Base-by-base conservation (phyloP, 305 asterid genomes). In the Solanum hybrid region DNA sequence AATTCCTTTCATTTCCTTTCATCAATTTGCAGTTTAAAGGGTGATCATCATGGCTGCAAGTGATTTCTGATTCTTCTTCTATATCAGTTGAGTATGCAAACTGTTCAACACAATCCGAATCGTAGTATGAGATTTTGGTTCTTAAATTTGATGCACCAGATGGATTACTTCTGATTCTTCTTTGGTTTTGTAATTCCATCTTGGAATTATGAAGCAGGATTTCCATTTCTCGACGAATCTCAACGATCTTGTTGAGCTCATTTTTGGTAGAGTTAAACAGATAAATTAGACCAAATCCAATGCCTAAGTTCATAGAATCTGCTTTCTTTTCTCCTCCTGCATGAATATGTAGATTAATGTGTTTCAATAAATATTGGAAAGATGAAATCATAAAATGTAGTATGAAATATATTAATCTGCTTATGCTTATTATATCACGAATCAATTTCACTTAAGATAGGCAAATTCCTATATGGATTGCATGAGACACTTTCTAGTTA, bases 221-320 rank as follows among this genome's bases (percentile, higher is more conserved):
- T 90, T 95, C 95, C 81, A 92, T 90, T 88, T 93, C 90, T 27
- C 81, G 90, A 88, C 93, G 93, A 91, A 94, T 84, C 86, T 92
- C 94, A 51, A 87, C 91, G 90, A 93, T 89, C 90, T 95, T 92
- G 93, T 91, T 93, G 1, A 95, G 91, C 90, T 95, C 98, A 88
- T 87, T 89, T 86, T 92, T 92, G 73, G 92, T 91, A 20, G 93
- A 90, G 73, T 91, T 93, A 79, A 94, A 90, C 24, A 95, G 92
- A 88, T 92, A 94, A 3, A 95, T 90, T 32, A 96, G 92, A 24
- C 95, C 98, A 90, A 92, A 91, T 87, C 97, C 98, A 89, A 94
- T 88, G 51, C 96, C 98, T 86, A 93, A 64, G 89, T 93, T 93
- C 91, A 93, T 92, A 27, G 93, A 89, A 6, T 91, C 93, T 73